Evolutionary conservation across 1,139 yeast genomes (phyloP).

Genomic region (Zygosaccharomyces pseudobailii): DNA sequence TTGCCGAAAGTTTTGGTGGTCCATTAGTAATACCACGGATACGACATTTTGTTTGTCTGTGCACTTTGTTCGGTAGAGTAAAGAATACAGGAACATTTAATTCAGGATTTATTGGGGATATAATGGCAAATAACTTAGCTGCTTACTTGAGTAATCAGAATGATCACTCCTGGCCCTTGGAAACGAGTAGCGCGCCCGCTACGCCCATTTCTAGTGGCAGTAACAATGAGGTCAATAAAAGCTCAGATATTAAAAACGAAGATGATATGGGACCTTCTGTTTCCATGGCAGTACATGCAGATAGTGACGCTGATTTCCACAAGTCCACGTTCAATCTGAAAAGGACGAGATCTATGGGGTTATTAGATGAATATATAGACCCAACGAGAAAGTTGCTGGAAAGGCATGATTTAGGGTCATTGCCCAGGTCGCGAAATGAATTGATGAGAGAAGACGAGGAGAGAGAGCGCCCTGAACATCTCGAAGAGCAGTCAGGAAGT

Average conservation of each 20-base stretch:
- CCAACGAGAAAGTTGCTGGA: constrained; percentile 36
- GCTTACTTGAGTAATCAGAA: constrained; percentile 22
- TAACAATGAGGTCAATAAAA: constrained; percentile 1
- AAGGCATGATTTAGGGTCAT: constrained; percentile 7
- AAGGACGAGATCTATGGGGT: constrained; percentile 78
- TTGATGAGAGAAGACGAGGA: background rate
- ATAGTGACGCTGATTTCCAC: constrained; percentile 66
- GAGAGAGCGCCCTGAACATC: background rate
- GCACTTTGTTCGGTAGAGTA: background rate
- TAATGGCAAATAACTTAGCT: constrained; percentile 27
- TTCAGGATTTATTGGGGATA: background rate
- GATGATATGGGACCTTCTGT: constrained; percentile 37
- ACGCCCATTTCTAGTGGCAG: constrained; percentile 4
- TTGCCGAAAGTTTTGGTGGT: background rate
- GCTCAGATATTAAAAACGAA: constrained; percentile 4
- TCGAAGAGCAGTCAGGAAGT: constrained; percentile 8
- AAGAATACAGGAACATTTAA: background rate
- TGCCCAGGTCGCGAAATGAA: background rate
- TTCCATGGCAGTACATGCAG: constrained; percentile 58
- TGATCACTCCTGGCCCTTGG: constrained; percentile 4
- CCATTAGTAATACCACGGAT: background rate
- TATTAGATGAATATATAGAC: constrained; percentile 66
- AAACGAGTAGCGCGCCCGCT: constrained; percentile 6
- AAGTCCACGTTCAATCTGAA: constrained; percentile 72
- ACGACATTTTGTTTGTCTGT: background rate